A percentile compares a stretch with the other conserved stretches of the same genome.
These are phyloP conservation scores for Turritis glabra DNA, from an alignment of 345 rosid species.

Conservation along the genomic window DNA sequence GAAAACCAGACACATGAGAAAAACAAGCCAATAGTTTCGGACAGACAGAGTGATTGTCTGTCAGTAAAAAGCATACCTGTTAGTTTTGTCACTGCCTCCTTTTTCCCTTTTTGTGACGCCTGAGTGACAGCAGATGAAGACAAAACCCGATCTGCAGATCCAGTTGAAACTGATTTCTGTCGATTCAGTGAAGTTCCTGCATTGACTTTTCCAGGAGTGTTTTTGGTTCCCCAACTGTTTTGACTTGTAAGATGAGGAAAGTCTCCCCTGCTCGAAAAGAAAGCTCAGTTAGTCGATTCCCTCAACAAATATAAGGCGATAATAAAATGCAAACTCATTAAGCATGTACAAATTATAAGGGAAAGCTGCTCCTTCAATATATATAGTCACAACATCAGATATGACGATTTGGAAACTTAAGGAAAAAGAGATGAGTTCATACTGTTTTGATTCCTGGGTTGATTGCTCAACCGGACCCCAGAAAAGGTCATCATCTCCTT, in stretches of 20 bases:
- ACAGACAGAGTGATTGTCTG: not conserved
- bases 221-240: constrained; percentile 76
- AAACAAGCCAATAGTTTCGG: not conserved
- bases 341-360: not conserved
- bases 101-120: constrained; percentile 58
- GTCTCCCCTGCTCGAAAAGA: constrained; percentile 52
- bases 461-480: constrained; percentile 93
- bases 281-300: constrained; percentile 1
- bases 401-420: not conserved
- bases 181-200: constrained; percentile 55
- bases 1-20: constrained; percentile 30
- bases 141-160: constrained; percentile 48
- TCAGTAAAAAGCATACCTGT: constrained; percentile 51
- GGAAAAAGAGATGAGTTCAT: constrained; percentile 37
- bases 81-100: constrained; percentile 56
- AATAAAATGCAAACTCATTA: not conserved
- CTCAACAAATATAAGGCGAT: not conserved
- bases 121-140: constrained; percentile 59
- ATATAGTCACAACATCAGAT: not conserved
- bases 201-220: constrained; percentile 54
- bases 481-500: constrained; percentile 87
- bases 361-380: not conserved
- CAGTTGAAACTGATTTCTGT: constrained; percentile 65
- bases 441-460: constrained; percentile 76
- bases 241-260: constrained; percentile 64